Conservation (phyloP, 306 rosid species). For the Morella rubra region DNA sequence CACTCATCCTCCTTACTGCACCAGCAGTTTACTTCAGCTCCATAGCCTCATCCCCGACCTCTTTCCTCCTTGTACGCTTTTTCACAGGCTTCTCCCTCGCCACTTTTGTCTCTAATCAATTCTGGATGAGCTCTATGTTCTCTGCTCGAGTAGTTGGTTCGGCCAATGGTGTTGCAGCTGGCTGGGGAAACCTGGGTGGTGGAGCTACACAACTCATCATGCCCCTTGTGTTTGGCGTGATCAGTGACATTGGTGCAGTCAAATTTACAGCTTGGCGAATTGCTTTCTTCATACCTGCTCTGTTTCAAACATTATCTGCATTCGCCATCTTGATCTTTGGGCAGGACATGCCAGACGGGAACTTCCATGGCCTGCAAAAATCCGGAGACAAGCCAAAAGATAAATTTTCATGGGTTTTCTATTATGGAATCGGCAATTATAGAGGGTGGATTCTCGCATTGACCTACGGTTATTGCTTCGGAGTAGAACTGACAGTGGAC, state of each 20-base stretch:
- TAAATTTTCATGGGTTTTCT: conserved; percentile 47
- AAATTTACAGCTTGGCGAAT: conserved; percentile 84
- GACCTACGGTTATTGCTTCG: conserved; percentile 89
- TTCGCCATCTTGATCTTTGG: conserved; percentile 52
- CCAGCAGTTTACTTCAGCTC: conserved; percentile 72
- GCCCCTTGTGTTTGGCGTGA: conserved; percentile 68
- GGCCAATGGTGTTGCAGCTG: conserved; percentile 73
- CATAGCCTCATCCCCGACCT: conserved; percentile 43
- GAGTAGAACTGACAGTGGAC: conserved; percentile 80
- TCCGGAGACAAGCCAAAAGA: conserved; percentile 64
- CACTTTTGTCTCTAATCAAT: conserved; percentile 81
- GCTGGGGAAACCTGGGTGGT: conserved; percentile 92
- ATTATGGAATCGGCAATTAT: conserved; percentile 53
- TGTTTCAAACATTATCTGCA: conserved; percentile 66
- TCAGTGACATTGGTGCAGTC: conserved; percentile 46
- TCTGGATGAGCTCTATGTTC: conserved; percentile 98
- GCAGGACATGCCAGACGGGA: conserved; percentile 78
- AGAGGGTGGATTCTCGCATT: conserved; percentile 85
- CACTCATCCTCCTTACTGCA: conserved; percentile 62
- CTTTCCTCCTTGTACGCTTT: conserved; percentile 69
- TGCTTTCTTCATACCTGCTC: conserved; percentile 71
- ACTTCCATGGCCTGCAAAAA: conserved; percentile 48
- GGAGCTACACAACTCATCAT: conserved; percentile 85
- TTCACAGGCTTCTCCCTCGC: conserved; percentile 88
- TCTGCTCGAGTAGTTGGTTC: conserved; percentile 65